A percentile compares a stretch with the other conserved stretches of the same genome.
These are phyloP conservation scores for Botrytis paeoniae DNA, from an alignment of 2,329 filamentous ascomycete genomes.

Conservation along the genomic window DNA sequence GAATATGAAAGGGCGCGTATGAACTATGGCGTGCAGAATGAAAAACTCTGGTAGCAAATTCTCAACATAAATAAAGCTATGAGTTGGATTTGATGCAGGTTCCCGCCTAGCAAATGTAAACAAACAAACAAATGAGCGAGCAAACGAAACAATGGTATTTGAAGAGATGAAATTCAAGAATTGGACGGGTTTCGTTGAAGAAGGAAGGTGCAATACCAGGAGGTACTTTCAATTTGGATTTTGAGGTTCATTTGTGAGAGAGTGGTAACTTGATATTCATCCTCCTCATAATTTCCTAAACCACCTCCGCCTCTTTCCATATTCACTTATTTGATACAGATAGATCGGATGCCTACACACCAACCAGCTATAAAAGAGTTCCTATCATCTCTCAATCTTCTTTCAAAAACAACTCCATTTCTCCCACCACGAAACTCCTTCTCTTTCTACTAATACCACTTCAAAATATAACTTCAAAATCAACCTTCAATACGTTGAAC, in stretches of 20 bases:
- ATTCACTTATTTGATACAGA: neutral
- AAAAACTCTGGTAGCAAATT: neutral
- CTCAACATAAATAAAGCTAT: neutral
- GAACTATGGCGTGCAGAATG: neutral
- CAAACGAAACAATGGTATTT: neutral
- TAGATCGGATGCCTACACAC: neutral
- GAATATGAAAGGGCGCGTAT: neutral
- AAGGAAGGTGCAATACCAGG: neutral
- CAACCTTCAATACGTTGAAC: neutral
- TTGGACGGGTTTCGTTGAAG: neutral
- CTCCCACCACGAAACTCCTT: neutral
- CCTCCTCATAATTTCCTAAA: neutral
- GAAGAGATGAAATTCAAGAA: neutral
- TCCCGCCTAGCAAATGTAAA: neutral
- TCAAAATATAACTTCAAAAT: neutral
- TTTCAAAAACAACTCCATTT: neutral
- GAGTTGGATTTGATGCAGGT: neutral
- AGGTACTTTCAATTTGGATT: neutral
- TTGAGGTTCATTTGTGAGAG: neutral
- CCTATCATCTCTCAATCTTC: neutral
- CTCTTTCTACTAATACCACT: neutral
- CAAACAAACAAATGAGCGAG: neutral
- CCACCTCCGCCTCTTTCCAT: neutral
- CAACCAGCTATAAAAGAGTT: neutral
- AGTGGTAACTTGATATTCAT: neutral